A percentile compares a stretch with the other conserved stretches of the same genome.
Evolutionary conservation across 129 eudicot species (phyloP).

Genomic region (Chrysanthemum makinoi): DNA sequence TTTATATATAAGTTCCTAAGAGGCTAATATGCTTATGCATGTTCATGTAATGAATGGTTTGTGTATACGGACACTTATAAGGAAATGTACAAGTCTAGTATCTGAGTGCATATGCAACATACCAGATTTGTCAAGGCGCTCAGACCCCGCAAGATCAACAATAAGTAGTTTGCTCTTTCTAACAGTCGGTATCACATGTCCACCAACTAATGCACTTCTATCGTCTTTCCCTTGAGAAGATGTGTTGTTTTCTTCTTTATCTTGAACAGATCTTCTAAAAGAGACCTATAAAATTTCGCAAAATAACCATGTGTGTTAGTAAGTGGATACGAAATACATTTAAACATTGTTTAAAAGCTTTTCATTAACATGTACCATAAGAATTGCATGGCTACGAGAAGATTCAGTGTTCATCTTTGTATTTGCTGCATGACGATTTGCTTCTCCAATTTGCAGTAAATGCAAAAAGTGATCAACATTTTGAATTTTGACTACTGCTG

Average conservation of each 20-base stretch:
- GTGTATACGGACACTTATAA: neutral
- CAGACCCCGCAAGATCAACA: conserved; percentile 99
- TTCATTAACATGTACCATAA: conserved; percentile 55
- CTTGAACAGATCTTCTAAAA: conserved; percentile 54
- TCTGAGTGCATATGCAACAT: conserved; percentile 20
- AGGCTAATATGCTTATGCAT: conserved; percentile 11
- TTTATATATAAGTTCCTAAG: conserved; percentile 14
- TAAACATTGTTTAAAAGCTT: neutral
- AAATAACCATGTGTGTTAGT: neutral
- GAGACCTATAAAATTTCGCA: conserved; percentile 46
- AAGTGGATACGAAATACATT: neutral
- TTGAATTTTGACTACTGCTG: conserved; percentile 57
- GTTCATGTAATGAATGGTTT: conserved; percentile 8
- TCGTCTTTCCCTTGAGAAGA: conserved; percentile 36
- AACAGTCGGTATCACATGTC: conserved; percentile 57
- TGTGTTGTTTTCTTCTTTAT: conserved; percentile 43
- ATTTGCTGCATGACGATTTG: conserved; percentile 98
- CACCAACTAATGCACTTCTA: conserved; percentile 35
- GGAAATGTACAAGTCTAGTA: neutral
- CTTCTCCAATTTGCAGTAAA: conserved; percentile 77
- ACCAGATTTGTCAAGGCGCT: conserved; percentile 91
- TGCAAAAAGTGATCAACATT: conserved; percentile 71
- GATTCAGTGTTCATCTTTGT: conserved; percentile 95
- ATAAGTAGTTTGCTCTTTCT: conserved; percentile 89
- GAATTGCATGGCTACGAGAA: conserved; percentile 98